These are phyloP conservation scores for Microcera coccophila DNA, from an alignment of 2,329 filamentous ascomycete genomes.

Conservation along the genomic window DNA sequence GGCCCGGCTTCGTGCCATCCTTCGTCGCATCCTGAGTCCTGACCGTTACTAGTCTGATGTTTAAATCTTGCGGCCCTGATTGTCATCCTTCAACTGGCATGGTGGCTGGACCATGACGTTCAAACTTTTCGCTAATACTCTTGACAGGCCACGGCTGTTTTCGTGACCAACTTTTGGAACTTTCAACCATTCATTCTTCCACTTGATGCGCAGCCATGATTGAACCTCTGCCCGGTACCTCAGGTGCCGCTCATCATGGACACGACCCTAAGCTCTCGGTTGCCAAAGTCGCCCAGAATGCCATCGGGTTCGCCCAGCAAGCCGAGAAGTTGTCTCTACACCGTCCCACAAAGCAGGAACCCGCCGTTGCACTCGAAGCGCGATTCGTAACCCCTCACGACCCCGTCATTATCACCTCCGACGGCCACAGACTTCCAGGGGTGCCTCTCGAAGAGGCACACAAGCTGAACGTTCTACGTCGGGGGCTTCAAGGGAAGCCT, in stretches of 20 bases:
- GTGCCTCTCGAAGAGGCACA: constrained; percentile 67
- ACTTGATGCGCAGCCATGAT: background rate
- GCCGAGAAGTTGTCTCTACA: constrained; percentile 53
- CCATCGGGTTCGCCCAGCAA: constrained; percentile 58
- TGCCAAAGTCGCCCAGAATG: constrained; percentile 36
- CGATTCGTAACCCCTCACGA: constrained; percentile 66
- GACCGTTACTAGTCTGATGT: no score
- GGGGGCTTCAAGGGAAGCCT: constrained; percentile 39
- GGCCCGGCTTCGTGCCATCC: no score
- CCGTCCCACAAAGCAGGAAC: constrained; percentile 26
- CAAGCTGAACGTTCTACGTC: constrained; percentile 62
- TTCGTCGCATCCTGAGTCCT: no score
- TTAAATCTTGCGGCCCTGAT: no score
- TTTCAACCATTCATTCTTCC: no score
- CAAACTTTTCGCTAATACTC: no score
- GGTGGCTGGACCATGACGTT: no score
- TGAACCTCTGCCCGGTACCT: constrained; percentile 3
- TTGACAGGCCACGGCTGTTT: no score
- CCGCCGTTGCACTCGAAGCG: constrained; percentile 56
- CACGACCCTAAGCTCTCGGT: constrained; percentile 15
- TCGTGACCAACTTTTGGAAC: no score
- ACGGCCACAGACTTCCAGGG: constrained; percentile 63
- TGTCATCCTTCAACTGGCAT: no score
- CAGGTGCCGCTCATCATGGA: constrained; percentile 6
- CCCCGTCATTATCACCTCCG: constrained; percentile 64